Conservation (phyloP, 768 basidiomycete genomes). For the Kwoniella mangroviensis region DNA sequence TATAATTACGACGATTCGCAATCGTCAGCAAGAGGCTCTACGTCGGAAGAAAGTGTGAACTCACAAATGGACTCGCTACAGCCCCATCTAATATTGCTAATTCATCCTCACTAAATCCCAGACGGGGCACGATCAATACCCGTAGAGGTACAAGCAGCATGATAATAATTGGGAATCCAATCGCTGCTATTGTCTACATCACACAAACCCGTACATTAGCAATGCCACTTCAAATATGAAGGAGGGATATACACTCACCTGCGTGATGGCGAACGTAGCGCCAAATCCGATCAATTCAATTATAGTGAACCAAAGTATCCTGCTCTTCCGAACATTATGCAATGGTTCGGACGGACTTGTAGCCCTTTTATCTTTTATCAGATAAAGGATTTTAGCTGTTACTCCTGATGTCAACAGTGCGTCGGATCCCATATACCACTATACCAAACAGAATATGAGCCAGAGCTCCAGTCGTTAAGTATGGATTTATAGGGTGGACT, state of each 20-base stretch:
- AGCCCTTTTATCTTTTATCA: constrained; percentile 72
- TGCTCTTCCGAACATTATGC: constrained; percentile 71
- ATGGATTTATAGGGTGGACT: constrained; percentile 40
- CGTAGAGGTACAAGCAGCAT: constrained; percentile 79
- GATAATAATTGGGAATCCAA: constrained; percentile 89
- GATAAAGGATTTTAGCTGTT: constrained; percentile 76
- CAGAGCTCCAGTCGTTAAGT: constrained; percentile 17
- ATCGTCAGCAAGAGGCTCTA: background rate
- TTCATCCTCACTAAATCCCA: constrained; percentile 76
- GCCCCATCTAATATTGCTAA: constrained; percentile 85
- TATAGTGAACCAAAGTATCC: constrained; percentile 71
- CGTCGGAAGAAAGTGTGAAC: background rate
- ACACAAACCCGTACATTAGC: background rate
- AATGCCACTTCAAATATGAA: constrained; percentile 7
- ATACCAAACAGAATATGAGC: constrained; percentile 57
- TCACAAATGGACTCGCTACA: constrained; percentile 65
- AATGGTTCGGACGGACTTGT: constrained; percentile 72
- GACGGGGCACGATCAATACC: constrained; percentile 69
- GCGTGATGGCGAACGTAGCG: constrained; percentile 85
- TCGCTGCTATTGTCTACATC: constrained; percentile 67
- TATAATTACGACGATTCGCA: background rate
- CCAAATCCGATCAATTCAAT: constrained; percentile 84
- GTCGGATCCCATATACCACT: constrained; percentile 89
- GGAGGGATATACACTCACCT: constrained; percentile 64
- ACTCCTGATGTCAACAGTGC: constrained; percentile 82